A percentile compares a stretch with the other conserved stretches of the same genome.
phyloP scores from a whole-genome alignment of 1,139 yeast genomes.

The Debaryomyces subglobosus region DNA sequence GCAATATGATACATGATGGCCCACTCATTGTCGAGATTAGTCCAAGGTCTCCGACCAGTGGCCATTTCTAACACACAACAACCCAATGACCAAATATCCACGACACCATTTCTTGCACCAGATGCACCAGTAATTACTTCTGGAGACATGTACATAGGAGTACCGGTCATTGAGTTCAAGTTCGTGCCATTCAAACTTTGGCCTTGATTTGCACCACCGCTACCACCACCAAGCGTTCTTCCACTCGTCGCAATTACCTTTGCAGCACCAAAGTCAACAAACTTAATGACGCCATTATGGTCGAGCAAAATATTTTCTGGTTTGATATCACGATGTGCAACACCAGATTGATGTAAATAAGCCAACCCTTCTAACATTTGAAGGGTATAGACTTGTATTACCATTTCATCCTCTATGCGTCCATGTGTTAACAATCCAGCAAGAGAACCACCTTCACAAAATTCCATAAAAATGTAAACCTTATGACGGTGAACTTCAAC shows the following conservation, averaged over 20 bases:
- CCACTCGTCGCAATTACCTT: constrained; percentile 83
- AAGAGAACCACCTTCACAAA: constrained; percentile 94
- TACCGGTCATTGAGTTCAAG: constrained; percentile 75
- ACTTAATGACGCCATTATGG: constrained; percentile 90
- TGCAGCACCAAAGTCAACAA: constrained; percentile 98
- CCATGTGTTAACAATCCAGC: constrained; percentile 83
- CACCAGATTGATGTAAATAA: constrained; percentile 92
- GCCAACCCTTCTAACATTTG: constrained; percentile 97
- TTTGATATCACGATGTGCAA: constrained; percentile 94
- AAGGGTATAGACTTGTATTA: constrained; percentile 84
- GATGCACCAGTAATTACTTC: constrained; percentile 86
- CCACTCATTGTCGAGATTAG: constrained; percentile 94
- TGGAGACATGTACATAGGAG: constrained; percentile 99
- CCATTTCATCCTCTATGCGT: constrained; percentile 92
- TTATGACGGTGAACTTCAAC: constrained; percentile 97
- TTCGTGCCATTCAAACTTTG: constrained; percentile 23
- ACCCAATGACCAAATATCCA: constrained; percentile 85
- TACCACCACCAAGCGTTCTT: constrained; percentile 29
- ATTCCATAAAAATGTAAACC: constrained; percentile 96
- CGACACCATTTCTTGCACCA: constrained; percentile 68
- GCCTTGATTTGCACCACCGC: constrained; percentile 9
- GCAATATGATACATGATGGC: constrained; percentile 99
- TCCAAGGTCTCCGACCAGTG: constrained; percentile 85
- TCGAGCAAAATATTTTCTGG: constrained; percentile 93
- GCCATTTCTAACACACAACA: constrained; percentile 84